A percentile compares a stretch with the other conserved stretches of the same genome.
phyloP scores from a whole-genome alignment of 805 yeast species.

The Metschnikowia henanensis region DNA sequence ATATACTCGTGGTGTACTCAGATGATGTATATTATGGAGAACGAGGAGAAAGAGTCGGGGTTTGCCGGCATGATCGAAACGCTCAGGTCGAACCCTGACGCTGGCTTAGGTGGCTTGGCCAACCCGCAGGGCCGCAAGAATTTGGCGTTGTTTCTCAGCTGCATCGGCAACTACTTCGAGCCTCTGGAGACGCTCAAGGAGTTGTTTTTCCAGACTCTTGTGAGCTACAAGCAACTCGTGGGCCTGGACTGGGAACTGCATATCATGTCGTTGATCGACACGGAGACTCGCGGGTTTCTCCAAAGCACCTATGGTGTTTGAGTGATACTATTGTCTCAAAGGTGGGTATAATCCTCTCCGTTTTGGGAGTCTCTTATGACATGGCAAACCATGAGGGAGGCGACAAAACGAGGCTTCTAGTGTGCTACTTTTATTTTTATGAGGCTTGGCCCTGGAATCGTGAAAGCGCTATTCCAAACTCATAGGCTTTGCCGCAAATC shows the following conservation, averaged over 20 bases:
- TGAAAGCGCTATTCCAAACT: too few species aligned
- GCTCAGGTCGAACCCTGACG: conserved; percentile 62
- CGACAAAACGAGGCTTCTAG: too few species aligned
- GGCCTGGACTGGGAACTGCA: conserved; percentile 43
- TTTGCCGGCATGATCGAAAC: conserved; percentile 80
- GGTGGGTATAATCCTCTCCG: too few species aligned
- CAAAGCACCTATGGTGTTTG: conserved; percentile 15
- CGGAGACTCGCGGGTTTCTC: conserved; percentile 23
- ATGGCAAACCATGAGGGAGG: too few species aligned
- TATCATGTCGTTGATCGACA: conserved; percentile 33
- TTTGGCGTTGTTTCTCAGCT: conserved; percentile 54
- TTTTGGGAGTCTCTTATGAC: too few species aligned
- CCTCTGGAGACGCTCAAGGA: conserved; percentile 49
- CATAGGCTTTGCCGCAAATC: too few species aligned
- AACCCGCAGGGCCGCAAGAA: conserved; percentile 46
- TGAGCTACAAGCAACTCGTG: conserved; percentile 46
- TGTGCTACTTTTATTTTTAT: too few species aligned
- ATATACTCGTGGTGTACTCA: conserved; percentile 69
- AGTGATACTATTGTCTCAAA: too few species aligned
- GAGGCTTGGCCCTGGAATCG: too few species aligned
- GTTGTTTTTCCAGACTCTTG: conserved; percentile 44
- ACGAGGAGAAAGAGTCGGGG: conserved; percentile 86
- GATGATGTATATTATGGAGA: conserved; percentile 67
- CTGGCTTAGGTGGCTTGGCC: conserved; percentile 49
- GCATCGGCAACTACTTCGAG: conserved; percentile 54